These are phyloP conservation scores for Penicillium atrosanguineum DNA, from an alignment of 495 filamentous ascomycete species.

Conservation along the genomic window DNA sequence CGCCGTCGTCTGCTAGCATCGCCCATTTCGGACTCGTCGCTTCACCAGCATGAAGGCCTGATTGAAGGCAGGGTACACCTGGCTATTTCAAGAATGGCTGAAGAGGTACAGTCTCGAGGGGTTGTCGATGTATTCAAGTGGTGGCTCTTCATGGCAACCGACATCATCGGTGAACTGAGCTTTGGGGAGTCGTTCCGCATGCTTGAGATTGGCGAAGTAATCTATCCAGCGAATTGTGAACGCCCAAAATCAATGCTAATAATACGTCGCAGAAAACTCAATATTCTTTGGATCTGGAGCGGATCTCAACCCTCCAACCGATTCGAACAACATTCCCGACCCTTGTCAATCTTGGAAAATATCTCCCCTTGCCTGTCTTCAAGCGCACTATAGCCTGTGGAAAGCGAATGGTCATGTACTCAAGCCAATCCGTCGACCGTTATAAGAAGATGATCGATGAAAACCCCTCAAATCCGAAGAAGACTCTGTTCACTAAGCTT, in stretches of 20 bases:
- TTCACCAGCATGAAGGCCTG: slow-evolving; percentile 24
- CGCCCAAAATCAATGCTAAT: background rate
- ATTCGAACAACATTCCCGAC: slow-evolving; percentile 36
- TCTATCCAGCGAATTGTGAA: background rate
- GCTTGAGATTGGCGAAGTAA: slow-evolving; percentile 49
- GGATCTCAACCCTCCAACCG: slow-evolving; percentile 21
- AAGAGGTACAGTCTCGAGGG: slow-evolving; percentile 30
- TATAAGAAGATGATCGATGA: slow-evolving; percentile 40
- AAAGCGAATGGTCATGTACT: slow-evolving; percentile 46
- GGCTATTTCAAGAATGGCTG: slow-evolving; percentile 31
- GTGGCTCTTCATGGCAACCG: slow-evolving; percentile 56
- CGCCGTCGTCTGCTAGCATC: slow-evolving; percentile 35
- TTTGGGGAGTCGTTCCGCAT: slow-evolving; percentile 59
- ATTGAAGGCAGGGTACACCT: slow-evolving; percentile 27
- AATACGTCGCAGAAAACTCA: slow-evolving; percentile 32
- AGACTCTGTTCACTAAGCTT: slow-evolving; percentile 48
- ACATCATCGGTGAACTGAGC: slow-evolving; percentile 53
- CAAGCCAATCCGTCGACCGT: slow-evolving; percentile 35
- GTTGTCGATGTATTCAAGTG: slow-evolving; percentile 52
- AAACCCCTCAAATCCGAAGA: slow-evolving; percentile 34
- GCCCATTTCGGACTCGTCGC: slow-evolving; percentile 39
- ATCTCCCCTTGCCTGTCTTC: slow-evolving; percentile 16
- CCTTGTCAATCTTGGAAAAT: slow-evolving; percentile 15
- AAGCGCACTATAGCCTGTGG: slow-evolving; percentile 42
- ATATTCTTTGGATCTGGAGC: slow-evolving; percentile 39